Conservation (phyloP, 1,139 yeast species). For the Kodamaea alishanica region DNA sequence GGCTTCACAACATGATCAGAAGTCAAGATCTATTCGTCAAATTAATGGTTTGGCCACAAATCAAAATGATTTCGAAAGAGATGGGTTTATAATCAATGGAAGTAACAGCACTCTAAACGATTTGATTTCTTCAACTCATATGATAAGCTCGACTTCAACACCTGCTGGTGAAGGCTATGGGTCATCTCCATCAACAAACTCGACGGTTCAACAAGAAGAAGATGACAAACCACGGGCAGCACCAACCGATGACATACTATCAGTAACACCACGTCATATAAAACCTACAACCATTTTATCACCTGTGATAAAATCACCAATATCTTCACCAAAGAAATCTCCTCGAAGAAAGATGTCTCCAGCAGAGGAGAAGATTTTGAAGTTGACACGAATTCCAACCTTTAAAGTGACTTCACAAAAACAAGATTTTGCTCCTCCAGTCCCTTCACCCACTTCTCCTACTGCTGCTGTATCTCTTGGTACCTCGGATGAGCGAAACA, state of each 20-base stretch:
- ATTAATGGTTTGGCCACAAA: slow-evolving; percentile 6
- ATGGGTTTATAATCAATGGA: too few relatives aligned
- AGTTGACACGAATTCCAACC: slow-evolving; percentile 29
- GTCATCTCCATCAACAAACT: slow-evolving; percentile 16
- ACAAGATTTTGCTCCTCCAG: slow-evolving; percentile 3
- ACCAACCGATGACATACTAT: not conserved
- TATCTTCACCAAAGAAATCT: slow-evolving; percentile 11
- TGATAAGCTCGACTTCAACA: slow-evolving; percentile 8
- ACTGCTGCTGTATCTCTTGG: not conserved
- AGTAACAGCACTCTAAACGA: not conserved
- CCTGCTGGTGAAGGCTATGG: slow-evolving; percentile 25
- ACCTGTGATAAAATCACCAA: not conserved
- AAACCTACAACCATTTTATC: not conserved
- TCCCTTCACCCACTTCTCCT: slow-evolving; percentile 2
- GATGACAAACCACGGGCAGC: slow-evolving; percentile 4
- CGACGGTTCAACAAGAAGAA: slow-evolving; percentile 18
- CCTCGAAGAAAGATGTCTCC: slow-evolving; percentile 30
- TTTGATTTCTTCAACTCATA: not conserved
- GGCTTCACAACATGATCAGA: slow-evolving; percentile 19
- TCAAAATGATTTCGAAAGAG: slow-evolving; percentile 1
- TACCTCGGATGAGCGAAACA: not conserved
- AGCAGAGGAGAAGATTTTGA: slow-evolving; percentile 28
- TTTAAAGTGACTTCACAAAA: slow-evolving; percentile 13
- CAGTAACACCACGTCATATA: not conserved
- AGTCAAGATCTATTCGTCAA: too few relatives aligned